phyloP scores from a whole-genome alignment of 2,329 filamentous ascomycete genomes.

The Neurospora crassa region DNA sequence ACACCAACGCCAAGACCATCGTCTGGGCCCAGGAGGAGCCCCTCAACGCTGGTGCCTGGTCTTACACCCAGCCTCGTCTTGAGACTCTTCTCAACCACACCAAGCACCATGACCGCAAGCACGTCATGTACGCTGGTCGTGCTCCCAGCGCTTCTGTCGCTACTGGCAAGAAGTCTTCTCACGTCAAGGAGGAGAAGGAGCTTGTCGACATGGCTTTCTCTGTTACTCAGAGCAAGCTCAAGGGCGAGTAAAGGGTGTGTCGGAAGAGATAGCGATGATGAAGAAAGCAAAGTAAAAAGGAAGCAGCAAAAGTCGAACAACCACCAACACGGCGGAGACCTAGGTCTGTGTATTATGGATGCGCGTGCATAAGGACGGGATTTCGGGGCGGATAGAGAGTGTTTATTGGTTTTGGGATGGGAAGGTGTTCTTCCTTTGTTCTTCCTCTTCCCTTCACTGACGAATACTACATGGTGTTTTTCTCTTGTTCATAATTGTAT shows the following conservation, averaged over 20 bases:
- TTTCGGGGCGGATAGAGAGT: background rate
- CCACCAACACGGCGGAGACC: background rate
- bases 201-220: conserved; percentile 58
- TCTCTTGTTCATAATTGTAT: conserved; percentile 1
- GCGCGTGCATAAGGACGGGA: background rate
- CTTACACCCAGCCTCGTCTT: conserved; percentile 91
- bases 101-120: conserved; percentile 82
- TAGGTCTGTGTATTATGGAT: background rate
- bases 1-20: conserved; percentile 95
- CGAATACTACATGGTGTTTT: background rate
- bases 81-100: conserved; percentile 95
- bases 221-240: conserved; percentile 59
- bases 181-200: conserved; percentile 88
- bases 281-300: background rate
- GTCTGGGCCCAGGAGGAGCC: conserved; percentile 98
- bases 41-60: conserved; percentile 94
- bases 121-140: conserved; percentile 94
- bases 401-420: background rate
- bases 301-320: background rate
- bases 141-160: conserved; percentile 90
- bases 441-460: background rate
- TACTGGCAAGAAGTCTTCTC: conserved; percentile 79
- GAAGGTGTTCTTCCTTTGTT: background rate
- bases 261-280: background rate
- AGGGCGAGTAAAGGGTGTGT: conserved; percentile 44